These are phyloP conservation scores for Talaromyces wortmannii DNA, from an alignment of 495 filamentous ascomycete species.

Conservation along the genomic window DNA sequence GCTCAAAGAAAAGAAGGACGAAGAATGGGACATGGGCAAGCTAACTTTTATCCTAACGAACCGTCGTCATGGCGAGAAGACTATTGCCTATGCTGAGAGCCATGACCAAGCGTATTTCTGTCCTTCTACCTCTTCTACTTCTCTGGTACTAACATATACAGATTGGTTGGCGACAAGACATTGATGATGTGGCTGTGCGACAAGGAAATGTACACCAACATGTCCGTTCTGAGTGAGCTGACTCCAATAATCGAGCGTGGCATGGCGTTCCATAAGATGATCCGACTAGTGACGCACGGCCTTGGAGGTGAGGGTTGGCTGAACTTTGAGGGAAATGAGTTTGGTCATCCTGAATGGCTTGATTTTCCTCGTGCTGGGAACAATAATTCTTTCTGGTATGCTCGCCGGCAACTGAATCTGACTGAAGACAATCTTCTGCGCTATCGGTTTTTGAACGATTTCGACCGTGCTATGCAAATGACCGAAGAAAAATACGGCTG, in stretches of 20 bases:
- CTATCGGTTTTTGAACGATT: slow-evolving; percentile 90
- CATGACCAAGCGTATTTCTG: slow-evolving; percentile 86
- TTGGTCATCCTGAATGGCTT: slow-evolving; percentile 98
- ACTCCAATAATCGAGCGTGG: slow-evolving; percentile 90
- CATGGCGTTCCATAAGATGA: slow-evolving; percentile 92
- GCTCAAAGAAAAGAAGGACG: slow-evolving; percentile 86
- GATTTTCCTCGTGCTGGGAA: slow-evolving; percentile 96
- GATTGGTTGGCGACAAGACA: slow-evolving; percentile 92
- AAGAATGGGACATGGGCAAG: slow-evolving; percentile 86
- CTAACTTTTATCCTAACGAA: slow-evolving; percentile 86
- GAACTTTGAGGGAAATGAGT: slow-evolving; percentile 98
- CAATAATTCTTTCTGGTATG: slow-evolving; percentile 94
- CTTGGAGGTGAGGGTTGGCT: slow-evolving; percentile 97
- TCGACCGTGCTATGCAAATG: slow-evolving; percentile 86
- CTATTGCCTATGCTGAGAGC: slow-evolving; percentile 93
- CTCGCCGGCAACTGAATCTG: slow-evolving; percentile 89
- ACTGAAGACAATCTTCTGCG: slow-evolving; percentile 79
- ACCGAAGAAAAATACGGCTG: slow-evolving; percentile 87
- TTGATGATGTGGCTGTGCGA: slow-evolving; percentile 98
- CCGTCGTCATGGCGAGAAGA: slow-evolving; percentile 93
- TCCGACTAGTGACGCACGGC: slow-evolving; percentile 84
- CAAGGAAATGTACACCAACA: slow-evolving; percentile 94
- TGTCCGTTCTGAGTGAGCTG: slow-evolving; percentile 77
- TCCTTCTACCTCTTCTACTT: neutral
- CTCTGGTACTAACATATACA: slow-evolving; percentile 33